Evolutionary conservation across 805 yeast genomes (phyloP), one percentile per base, ranked within the genome.

Genomic region (Saturnispora ahearnii): DNA sequence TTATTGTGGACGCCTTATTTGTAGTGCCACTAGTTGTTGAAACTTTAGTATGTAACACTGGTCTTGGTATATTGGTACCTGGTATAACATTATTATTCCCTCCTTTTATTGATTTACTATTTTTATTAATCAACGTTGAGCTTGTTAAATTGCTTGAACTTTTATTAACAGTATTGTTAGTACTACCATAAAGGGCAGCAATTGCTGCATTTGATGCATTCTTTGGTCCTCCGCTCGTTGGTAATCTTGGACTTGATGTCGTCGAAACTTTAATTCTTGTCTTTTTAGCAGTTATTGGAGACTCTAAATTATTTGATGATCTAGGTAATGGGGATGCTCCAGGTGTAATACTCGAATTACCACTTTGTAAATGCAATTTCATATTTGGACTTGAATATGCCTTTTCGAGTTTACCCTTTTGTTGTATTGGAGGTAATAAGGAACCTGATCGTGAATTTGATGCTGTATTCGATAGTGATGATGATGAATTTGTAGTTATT

Each of bases 51-150:
- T 70, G 73, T 45, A 77, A 65, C 2, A 67, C 69, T 0, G 82
- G 82, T 48, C 83, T 61, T 47, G 77, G 70, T 41, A 78, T 78
- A 53, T 77, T 78, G 0, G 83, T 78, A 3, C 83, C 83, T 0
- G 83, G 82, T 47, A 78, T 78, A 48, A 72, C 29, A 32, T 32
- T 43, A 10, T 24, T 43, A 15, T 18, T 42, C 8, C 5, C 12
- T 18, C 40, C 40, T 11, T 36, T 36, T 22, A 36, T 7, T 5
- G 40, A 36, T 18, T 36, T 18, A 21, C 21, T 38, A 13, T 38
- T 38, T 12, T 24, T 38, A 15, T 38, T 24, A 13, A n/a, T 31
- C n/a, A 30, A 12, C 4, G 36, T 15, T 15, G 41, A 36, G 2
- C 34, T 15, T n/a, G 45, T 22, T 1, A 41, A 36, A n/a, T n/a